A percentile compares a stretch with the other conserved stretches of the same genome.
These are phyloP conservation scores for Fusarium acutatum DNA, from an alignment of 2,329 filamentous ascomycete species.

Conservation along the genomic window DNA sequence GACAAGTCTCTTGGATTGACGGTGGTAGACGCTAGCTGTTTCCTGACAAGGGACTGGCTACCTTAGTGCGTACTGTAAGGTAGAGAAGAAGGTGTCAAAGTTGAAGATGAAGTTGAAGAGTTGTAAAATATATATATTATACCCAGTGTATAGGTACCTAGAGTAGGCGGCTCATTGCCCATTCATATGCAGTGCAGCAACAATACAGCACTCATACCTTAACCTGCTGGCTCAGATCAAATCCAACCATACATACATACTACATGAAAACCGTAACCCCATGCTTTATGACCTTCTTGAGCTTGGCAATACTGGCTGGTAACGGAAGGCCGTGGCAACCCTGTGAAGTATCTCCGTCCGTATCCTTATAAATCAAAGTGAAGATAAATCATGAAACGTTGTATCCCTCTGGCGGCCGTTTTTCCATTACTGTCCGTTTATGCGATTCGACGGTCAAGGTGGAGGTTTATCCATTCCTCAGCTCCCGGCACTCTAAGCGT, in stretches of 20 bases:
- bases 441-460: constrained; percentile 2
- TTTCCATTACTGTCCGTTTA: constrained; percentile 7
- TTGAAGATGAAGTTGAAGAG: not conserved
- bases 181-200: not conserved
- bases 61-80: not conserved
- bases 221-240: not conserved
- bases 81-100: not conserved
- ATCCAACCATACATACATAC: not conserved
- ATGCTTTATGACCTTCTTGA: not conserved
- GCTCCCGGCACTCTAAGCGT: constrained; percentile 12
- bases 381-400: constrained; percentile 2
- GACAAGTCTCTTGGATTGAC: constrained; percentile 15
- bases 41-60: constrained; percentile 13
- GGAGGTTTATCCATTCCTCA: constrained; percentile 35
- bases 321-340: not conserved
- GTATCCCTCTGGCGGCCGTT: constrained; percentile 1
- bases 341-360: not conserved
- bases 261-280: not conserved
- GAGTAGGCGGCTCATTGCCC: not conserved
- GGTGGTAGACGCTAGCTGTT: constrained; percentile 27
- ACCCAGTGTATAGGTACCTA: not conserved
- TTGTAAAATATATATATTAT: not conserved
- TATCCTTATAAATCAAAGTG: not conserved
- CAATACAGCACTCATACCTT: not conserved
- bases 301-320: constrained; percentile 15